Evolutionary conservation across 345 rosid species (phyloP), one percentile per base, ranked within the genome.

Genomic region (Pelargonium nanum): DNA sequence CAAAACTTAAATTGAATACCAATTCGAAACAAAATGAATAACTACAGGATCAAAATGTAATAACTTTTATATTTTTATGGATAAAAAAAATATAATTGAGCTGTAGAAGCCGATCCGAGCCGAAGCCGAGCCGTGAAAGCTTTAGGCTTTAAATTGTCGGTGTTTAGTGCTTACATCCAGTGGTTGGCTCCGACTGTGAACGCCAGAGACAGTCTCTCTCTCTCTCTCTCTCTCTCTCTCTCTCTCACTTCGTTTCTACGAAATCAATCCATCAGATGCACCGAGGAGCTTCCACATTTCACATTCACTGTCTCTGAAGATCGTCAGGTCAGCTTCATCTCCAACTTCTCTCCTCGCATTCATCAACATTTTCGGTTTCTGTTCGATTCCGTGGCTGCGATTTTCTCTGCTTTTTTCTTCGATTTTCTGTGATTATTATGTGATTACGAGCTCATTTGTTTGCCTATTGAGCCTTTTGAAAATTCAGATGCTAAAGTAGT

Each of bases 241-340:
- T 58, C 17, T 62, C 25, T 65, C 68, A 22, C 61, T 65, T 65
- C 68, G 12, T 16, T 16, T 65, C 63, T 53, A 57, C 69, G 69
- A 58, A 26, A 66, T 59, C 63, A 20, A 34, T 64, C 13, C 24
- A 24, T 52, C 32, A 20, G 5, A 59, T n/a, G n/a, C n/a, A n/a
- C n/a, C n/a, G n/a, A n/a, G n/a, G 26, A 19, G 53, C 24, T 53
- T 56, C 55, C 22, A 19, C 24, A 22, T 51, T n/a, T 21, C 57
- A 22, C 60, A 1, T 48, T 1, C 44, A 8, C 6, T 1, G 19
- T 61, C 59, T 56, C 56, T 24, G 20, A 26, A 21, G 26, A 20
- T 13, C 32, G 44, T 13, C 28, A 19, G 13, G 24, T 62, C 62
- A 58, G 58, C 61, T 12, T 26, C 19, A 56, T 51, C 57, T 56